These are phyloP conservation scores for Citrullus mucosospermus DNA, from an alignment of 306 rosid genomes.

Conservation along the genomic window DNA sequence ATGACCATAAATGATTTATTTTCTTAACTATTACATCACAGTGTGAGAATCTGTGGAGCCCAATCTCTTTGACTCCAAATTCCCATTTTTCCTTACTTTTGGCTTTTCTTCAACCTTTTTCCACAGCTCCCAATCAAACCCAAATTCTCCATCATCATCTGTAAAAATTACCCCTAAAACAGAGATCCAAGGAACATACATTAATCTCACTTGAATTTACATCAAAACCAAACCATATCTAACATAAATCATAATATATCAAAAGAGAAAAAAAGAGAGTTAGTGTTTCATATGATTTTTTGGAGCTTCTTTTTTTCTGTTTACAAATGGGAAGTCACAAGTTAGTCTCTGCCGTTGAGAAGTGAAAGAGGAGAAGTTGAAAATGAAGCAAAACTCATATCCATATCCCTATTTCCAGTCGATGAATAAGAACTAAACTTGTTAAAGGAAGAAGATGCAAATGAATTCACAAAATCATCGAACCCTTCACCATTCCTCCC, in stretches of 20 bases:
- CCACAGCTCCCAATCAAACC: not conserved
- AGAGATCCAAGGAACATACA: not conserved
- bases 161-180: not conserved
- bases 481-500: conserved; percentile 36
- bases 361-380: conserved; percentile 36
- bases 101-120: not conserved
- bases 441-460: conserved; percentile 48
- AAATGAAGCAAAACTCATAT: conserved; percentile 25
- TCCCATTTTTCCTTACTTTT: not conserved
- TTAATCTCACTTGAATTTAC: too few relatives aligned
- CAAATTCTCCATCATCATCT: too few relatives aligned
- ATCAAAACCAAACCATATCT: too few relatives aligned
- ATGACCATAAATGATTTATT: not conserved
- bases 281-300: not conserved
- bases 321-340: conserved; percentile 8
- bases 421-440: conserved; percentile 30
- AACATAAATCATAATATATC: too few relatives aligned
- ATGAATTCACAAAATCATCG: conserved; percentile 47
- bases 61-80: not conserved
- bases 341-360: conserved; percentile 23
- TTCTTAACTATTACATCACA: not conserved
- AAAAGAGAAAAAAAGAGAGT: too few relatives aligned
- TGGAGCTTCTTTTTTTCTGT: not conserved
- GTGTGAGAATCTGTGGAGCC: not conserved
- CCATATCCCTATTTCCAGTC: conserved; percentile 23